A percentile compares a stretch with the other conserved stretches of the same genome.
phyloP scores from a whole-genome alignment of 2,329 filamentous ascomycete species.

The Kalmusia sp. region DNA sequence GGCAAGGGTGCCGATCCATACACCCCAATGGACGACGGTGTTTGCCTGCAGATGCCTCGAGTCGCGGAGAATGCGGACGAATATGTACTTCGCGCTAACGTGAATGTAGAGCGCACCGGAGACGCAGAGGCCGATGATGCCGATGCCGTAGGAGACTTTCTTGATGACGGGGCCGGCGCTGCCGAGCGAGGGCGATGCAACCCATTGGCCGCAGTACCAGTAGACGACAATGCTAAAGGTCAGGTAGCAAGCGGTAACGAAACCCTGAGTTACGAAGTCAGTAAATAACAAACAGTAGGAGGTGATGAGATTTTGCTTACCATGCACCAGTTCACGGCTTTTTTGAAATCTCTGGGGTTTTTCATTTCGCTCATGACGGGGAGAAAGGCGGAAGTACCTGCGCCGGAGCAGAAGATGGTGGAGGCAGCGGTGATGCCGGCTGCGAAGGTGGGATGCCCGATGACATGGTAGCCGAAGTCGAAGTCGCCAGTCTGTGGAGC shows the following conservation, averaged over 20 bases:
- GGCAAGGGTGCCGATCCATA: conserved; percentile 58
- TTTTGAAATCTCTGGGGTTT: conserved; percentile 65
- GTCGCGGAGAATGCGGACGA: conserved; percentile 60
- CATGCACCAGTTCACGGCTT: conserved; percentile 67
- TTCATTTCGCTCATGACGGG: conserved; percentile 72
- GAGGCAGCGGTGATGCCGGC: conserved; percentile 63
- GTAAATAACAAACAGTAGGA: too few species aligned
- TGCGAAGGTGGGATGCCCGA: conserved; percentile 64
- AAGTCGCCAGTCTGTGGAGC: conserved; percentile 66
- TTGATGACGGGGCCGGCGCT: conserved; percentile 65
- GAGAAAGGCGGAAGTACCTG: conserved; percentile 67
- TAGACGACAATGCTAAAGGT: conserved; percentile 66
- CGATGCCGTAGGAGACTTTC: conserved; percentile 66
- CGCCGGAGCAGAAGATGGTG: conserved; percentile 67
- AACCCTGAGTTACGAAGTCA: too few species aligned
- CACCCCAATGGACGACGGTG: conserved; percentile 58
- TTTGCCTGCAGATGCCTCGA: conserved; percentile 59
- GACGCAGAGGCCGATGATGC: conserved; percentile 61
- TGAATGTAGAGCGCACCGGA: conserved; percentile 56
- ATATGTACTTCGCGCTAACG: conserved; percentile 61
- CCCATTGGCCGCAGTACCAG: conserved; percentile 67
- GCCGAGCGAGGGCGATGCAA: conserved; percentile 66
- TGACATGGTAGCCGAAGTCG: conserved; percentile 65
- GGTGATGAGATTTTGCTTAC: too few species aligned
- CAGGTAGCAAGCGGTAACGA: conserved; percentile 58